These are phyloP conservation scores for Hawksworthiomyces lignivorus DNA, from an alignment of 2,329 filamentous ascomycete species.

Conservation along the genomic window DNA sequence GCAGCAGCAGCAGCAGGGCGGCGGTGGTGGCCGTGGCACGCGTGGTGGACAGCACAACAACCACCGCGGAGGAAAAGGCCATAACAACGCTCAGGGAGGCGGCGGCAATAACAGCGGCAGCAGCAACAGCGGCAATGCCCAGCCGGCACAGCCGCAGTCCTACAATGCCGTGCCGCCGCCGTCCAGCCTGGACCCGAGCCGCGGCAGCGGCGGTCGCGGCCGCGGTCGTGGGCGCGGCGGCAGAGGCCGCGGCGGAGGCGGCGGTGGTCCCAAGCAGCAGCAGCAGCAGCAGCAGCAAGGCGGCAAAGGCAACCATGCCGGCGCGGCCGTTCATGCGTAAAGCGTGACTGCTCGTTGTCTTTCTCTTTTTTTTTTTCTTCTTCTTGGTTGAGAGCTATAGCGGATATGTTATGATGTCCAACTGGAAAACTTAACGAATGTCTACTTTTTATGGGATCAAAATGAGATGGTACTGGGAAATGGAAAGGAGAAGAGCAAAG, in stretches of 20 bases:
- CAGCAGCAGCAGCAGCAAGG: not conserved
- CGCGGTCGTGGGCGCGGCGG: conserved; percentile 31
- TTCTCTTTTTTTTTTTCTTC: not conserved
- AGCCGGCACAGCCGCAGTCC: conserved; percentile 20
- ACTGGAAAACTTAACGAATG: too few relatives aligned
- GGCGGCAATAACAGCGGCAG: not conserved
- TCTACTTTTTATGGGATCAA: too few relatives aligned
- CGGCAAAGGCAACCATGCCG: not conserved
- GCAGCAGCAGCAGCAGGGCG: conserved; percentile 14
- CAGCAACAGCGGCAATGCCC: conserved; percentile 12
- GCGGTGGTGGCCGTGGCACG: conserved; percentile 3
- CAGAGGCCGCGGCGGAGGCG: conserved; percentile 28
- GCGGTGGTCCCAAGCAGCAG: too few relatives aligned
- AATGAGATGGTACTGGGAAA: too few relatives aligned
- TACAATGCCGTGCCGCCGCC: conserved; percentile 57
- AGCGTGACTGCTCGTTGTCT: too few relatives aligned
- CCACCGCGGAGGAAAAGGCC: too few relatives aligned
- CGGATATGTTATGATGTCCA: too few relatives aligned
- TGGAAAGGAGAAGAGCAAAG: not conserved
- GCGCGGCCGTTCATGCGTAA: too few relatives aligned
- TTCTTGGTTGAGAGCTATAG: too few relatives aligned
- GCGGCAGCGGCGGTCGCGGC: conserved; percentile 33
- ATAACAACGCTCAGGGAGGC: too few relatives aligned
- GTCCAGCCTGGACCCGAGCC: conserved; percentile 40
- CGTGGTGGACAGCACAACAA: not conserved